These are phyloP conservation scores for Fusarium sororula DNA, from an alignment of 2,329 filamentous ascomycete species.

Conservation along the genomic window DNA sequence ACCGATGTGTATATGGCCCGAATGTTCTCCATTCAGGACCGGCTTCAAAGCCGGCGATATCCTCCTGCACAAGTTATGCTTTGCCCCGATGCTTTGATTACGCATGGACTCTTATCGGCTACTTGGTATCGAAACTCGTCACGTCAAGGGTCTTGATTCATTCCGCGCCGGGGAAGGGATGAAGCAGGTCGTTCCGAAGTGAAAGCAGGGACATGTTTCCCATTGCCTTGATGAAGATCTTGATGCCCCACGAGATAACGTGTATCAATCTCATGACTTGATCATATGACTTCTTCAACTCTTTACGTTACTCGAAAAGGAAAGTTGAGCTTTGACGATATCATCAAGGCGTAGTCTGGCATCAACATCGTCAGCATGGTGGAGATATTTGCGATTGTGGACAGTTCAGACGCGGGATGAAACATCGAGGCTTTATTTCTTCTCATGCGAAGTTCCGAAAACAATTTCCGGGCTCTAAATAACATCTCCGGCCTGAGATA, in stretches of 20 bases:
- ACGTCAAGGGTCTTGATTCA: neutral
- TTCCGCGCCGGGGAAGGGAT: neutral
- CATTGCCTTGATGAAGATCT: neutral
- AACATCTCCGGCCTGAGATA: neutral
- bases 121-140: neutral
- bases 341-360: neutral
- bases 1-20: conserved; percentile 2
- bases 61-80: neutral
- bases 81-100: conserved; percentile 6
- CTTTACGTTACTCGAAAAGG: neutral
- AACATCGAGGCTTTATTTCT: neutral
- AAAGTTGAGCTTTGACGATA: neutral
- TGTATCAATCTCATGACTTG: neutral
- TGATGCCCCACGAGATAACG: neutral
- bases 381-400: neutral
- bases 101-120: conserved; percentile 1
- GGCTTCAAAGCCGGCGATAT: conserved; percentile 26
- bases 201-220: neutral
- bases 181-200: neutral
- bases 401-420: neutral
- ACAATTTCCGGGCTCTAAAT: too few species aligned
- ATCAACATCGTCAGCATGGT: neutral
- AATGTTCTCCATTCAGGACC: neutral
- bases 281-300: neutral
- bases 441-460: rapidly evolving